Percentiles rank a stretch among this genome's conserved stretches.
Evolutionary conservation across 139 green algal genomes (phyloP).

Genomic region (Nannochloris sp.): DNA sequence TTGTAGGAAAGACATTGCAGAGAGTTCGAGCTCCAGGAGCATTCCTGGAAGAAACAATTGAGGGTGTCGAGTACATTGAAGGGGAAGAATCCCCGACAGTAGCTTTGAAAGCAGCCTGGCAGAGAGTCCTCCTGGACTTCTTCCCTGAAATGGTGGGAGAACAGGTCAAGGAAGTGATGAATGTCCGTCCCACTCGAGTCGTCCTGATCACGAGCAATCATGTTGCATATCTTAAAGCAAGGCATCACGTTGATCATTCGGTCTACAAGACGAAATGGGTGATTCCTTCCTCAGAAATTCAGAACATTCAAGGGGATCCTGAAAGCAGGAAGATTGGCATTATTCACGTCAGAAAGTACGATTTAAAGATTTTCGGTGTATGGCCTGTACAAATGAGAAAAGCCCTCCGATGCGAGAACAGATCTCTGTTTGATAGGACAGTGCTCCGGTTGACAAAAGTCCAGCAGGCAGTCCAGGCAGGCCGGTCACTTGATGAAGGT

Average conservation of each 20-base stretch:
- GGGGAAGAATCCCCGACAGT: conserved; percentile 10
- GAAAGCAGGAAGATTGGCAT: conserved; percentile 39
- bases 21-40: conserved; percentile 58
- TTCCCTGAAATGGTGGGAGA: conserved; percentile 37
- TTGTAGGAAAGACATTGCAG: conserved; percentile 60
- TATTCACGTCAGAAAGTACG: conserved; percentile 30
- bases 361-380: conserved; percentile 30
- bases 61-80: conserved; percentile 17
- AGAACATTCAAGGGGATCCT: conserved; percentile 35
- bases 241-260: conserved; percentile 15
- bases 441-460: conserved; percentile 22
- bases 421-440: conserved; percentile 30
- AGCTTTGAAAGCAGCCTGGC: conserved; percentile 35
- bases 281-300: conserved; percentile 32
- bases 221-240: conserved; percentile 51
- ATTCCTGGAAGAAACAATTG: conserved; percentile 27
- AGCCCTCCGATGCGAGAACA: conserved; percentile 26
- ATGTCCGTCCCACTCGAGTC: conserved; percentile 41
- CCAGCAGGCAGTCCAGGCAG: conserved; percentile 16
- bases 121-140: conserved; percentile 47
- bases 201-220: conserved; percentile 65
- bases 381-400: conserved; percentile 39
- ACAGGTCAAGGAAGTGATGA: conserved; percentile 49
- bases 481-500: conserved; percentile 6
- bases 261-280: conserved; percentile 44